A percentile compares a stretch with the other conserved stretches of the same genome.
Evolutionary conservation across 2,329 filamentous ascomycete species (phyloP).

Genomic region (Aspergillus floridensis): DNA sequence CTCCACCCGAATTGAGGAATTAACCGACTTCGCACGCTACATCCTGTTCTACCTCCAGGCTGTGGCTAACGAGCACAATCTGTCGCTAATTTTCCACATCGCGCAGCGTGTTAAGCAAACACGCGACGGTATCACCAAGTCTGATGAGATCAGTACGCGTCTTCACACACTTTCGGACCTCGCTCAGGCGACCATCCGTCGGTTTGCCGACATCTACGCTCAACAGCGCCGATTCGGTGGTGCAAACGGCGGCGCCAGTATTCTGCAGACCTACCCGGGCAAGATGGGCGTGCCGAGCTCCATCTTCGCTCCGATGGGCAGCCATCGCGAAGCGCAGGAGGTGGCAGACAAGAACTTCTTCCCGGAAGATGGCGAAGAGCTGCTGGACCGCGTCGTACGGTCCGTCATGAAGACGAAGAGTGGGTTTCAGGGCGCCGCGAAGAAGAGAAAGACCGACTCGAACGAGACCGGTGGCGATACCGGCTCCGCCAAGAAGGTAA

Average conservation of each 20-base stretch:
- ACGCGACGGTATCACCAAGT: constrained; percentile 68
- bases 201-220: constrained; percentile 80
- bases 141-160: constrained; percentile 45
- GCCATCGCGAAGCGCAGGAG: constrained; percentile 74
- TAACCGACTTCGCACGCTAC: constrained; percentile 82
- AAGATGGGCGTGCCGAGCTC: constrained; percentile 78
- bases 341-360: constrained; percentile 85
- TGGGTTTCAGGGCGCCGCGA: constrained; percentile 29
- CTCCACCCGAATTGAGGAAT: constrained; percentile 52
- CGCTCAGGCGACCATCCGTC: constrained; percentile 74
- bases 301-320: constrained; percentile 72
- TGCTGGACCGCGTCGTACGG: constrained; percentile 74
- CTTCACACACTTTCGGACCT: constrained; percentile 88
- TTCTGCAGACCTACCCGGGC: constrained; percentile 75
- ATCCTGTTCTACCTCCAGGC: constrained; percentile 83
- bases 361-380: constrained; percentile 71
- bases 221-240: constrained; percentile 58
- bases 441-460: constrained; percentile 45
- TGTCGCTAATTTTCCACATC: constrained; percentile 85
- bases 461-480: constrained; percentile 25
- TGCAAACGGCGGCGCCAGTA: constrained; percentile 43
- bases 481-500: constrained; percentile 30
- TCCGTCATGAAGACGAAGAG: constrained; percentile 61
- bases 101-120: constrained; percentile 91
- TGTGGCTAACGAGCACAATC: constrained; percentile 80